These are phyloP conservation scores for Coemansia erecta DNA, from an alignment of 192 early-diverging fungal genomes.

Conservation along the genomic window DNA sequence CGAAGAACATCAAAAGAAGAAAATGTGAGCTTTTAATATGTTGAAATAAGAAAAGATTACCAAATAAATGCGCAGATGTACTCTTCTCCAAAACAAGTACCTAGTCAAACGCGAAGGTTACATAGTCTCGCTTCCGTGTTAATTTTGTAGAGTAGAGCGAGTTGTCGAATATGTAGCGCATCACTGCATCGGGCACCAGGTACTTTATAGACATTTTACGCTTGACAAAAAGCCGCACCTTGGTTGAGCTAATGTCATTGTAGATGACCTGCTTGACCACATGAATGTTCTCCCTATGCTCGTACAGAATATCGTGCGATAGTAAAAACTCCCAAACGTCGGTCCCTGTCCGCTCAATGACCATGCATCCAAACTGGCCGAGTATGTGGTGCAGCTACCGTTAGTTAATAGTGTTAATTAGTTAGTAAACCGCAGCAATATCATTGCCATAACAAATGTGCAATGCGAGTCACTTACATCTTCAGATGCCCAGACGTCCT, in stretches of 20 bases:
- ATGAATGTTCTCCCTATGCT: conserved; percentile 85
- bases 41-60: not conserved
- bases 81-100: not conserved
- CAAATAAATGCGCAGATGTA: not conserved
- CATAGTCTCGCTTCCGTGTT: conserved; percentile 54
- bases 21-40: not conserved
- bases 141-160: conserved; percentile 66
- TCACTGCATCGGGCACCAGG: conserved; percentile 85
- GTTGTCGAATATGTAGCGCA: conserved; percentile 84
- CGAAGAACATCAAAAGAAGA: not conserved
- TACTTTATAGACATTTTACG: conserved; percentile 94
- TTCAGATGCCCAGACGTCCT: conserved; percentile 79
- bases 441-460: not conserved
- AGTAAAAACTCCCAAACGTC: conserved; percentile 93
- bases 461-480: conserved; percentile 56
- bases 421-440: conserved; percentile 44
- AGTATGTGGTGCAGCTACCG: conserved; percentile 78
- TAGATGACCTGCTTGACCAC: conserved; percentile 96
- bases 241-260: conserved; percentile 97
- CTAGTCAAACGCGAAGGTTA: conserved; percentile 54
- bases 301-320: conserved; percentile 84
- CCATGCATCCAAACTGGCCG: conserved; percentile 87
- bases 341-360: conserved; percentile 92
- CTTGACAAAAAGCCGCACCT: conserved; percentile 92
- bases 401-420: not conserved